Evolutionary conservation across 2,329 filamentous ascomycete species (phyloP).

Genomic region (Xylariales sp.): DNA sequence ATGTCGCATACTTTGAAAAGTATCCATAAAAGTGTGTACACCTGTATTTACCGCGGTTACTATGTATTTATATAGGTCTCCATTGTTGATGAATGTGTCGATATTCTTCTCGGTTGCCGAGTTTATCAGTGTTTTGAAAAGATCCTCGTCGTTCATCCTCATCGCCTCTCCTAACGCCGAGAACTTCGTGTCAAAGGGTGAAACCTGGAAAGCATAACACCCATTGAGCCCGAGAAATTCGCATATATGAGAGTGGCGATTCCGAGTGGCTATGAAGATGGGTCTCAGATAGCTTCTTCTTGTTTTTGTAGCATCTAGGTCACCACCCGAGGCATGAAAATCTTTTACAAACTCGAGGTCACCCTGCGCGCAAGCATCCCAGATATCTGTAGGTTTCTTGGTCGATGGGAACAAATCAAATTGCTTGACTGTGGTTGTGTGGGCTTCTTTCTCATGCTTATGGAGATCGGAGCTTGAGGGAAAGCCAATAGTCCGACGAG

Average conservation of each 20-base stretch:
- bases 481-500: background rate
- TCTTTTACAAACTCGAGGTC: background rate
- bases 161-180: background rate
- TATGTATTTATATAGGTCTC: background rate
- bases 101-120: background rate
- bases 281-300: no score
- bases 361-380: background rate
- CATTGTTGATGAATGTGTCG: background rate
- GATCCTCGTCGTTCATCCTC: background rate
- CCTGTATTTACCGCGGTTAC: background rate
- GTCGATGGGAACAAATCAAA: background rate
- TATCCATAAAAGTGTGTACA: background rate
- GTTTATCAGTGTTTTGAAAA: background rate
- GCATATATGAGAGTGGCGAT: conserved; percentile 1
- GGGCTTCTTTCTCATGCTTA: background rate
- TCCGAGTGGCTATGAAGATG: background rate
- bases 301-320: background rate
- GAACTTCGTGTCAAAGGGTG: no score
- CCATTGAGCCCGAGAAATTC: background rate
- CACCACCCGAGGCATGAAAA: background rate
- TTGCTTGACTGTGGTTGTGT: background rate
- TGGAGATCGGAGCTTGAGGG: background rate
- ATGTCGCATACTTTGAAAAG: background rate
- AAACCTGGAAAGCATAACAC: background rate
- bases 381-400: background rate